A percentile compares a stretch with the other conserved stretches of the same genome.
Conservation (phyloP, 2,329 filamentous ascomycete species). For the Fusarium sp. region DNA sequence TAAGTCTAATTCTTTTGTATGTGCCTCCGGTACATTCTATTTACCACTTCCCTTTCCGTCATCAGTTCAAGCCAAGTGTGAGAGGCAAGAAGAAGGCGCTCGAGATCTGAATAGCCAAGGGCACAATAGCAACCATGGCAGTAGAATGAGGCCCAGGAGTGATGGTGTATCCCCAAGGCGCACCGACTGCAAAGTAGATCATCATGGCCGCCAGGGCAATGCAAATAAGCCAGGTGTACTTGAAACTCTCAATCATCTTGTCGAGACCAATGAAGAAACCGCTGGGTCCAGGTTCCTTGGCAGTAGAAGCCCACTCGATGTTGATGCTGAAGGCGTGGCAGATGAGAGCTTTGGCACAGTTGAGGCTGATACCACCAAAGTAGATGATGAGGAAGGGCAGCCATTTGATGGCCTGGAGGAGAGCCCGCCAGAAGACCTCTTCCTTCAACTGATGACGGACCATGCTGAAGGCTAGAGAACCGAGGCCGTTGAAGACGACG, state of each 20-base stretch:
- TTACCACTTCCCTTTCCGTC: neutral
- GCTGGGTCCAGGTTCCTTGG: conserved; percentile 43
- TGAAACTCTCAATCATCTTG: conserved; percentile 59
- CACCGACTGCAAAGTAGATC: conserved; percentile 43
- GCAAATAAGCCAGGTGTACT: conserved; percentile 50
- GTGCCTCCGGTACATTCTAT: neutral
- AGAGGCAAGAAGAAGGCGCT: conserved; percentile 39
- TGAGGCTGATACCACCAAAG: conserved; percentile 46
- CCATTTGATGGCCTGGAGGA: conserved; percentile 44
- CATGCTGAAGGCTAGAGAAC: conserved; percentile 41
- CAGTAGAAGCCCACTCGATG: conserved; percentile 46
- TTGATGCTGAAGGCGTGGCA: conserved; percentile 44
- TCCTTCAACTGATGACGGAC: conserved; percentile 41
- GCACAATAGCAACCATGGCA: conserved; percentile 41
- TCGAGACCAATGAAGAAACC: conserved; percentile 49
- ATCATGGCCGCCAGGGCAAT: conserved; percentile 38
- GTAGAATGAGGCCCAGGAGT: conserved; percentile 38
- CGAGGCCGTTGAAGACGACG: conserved; percentile 41
- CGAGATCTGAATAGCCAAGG: conserved; percentile 39
- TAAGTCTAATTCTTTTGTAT: neutral
- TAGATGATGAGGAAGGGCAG: conserved; percentile 45
- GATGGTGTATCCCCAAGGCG: conserved; percentile 43
- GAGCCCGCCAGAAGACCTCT: conserved; percentile 39
- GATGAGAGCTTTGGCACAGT: conserved; percentile 44
- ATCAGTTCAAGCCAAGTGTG: neutral